Percentiles rank a stretch among this genome's conserved stretches.
These are phyloP conservation scores for Salix udensis DNA, from an alignment of 345 rosid species.

Conservation along the genomic window DNA sequence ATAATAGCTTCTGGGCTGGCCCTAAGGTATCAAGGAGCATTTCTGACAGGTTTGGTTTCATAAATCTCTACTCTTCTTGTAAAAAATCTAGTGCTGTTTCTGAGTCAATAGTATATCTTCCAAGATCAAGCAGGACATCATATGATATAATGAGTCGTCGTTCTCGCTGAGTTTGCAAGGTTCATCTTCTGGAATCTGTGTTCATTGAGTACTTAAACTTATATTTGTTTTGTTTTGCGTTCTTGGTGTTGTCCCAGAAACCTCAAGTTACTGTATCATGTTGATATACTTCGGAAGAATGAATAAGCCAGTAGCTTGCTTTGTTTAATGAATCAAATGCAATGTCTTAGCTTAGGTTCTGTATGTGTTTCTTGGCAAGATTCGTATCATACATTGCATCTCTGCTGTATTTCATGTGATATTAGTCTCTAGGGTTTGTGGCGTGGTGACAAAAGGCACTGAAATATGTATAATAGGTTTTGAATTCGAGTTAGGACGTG, in stretches of 20 bases:
- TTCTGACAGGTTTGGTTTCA: conserved; percentile 50
- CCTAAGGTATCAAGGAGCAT: conserved; percentile 34
- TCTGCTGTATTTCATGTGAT: conserved; percentile 38
- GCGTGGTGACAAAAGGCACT: too few species aligned
- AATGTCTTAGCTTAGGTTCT: background rate
- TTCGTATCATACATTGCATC: background rate
- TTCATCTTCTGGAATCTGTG: background rate
- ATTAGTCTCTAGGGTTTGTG: too few species aligned
- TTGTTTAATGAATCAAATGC: background rate
- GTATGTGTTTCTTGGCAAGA: background rate
- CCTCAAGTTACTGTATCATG: conserved; percentile 2
- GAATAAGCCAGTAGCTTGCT: background rate
- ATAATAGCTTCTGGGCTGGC: conserved; percentile 14
- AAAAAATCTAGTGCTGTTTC: conserved; percentile 59
- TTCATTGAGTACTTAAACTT: background rate
- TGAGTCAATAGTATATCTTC: conserved; percentile 65
- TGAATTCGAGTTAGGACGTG: too few species aligned
- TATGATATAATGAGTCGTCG: conserved; percentile 35
- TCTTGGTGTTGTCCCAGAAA: background rate
- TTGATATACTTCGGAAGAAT: conserved; percentile 1
- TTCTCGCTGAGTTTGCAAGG: conserved; percentile 13
- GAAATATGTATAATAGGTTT: too few species aligned
- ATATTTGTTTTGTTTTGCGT: background rate
- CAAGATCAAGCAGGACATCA: conserved; percentile 40
- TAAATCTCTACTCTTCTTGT: conserved; percentile 62